Conservation (phyloP, 306 rosid species). For the Cajanus cajan region DNA sequence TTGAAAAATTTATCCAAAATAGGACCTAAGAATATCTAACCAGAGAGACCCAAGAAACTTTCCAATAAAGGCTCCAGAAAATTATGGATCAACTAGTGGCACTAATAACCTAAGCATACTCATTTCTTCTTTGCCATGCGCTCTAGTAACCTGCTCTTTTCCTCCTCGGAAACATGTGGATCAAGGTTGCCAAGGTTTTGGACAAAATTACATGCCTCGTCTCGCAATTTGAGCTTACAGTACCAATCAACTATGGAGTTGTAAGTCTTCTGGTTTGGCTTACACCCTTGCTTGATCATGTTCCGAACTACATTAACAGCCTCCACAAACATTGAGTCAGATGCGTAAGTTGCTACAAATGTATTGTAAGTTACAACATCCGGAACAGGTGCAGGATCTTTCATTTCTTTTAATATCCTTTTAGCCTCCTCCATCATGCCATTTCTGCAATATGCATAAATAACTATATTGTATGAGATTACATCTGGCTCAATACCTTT, state of each 20-base stretch:
- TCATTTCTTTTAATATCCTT: constrained; percentile 66
- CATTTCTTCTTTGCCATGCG: constrained; percentile 60
- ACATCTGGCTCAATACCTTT: constrained; percentile 69
- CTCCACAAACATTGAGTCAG: constrained; percentile 62
- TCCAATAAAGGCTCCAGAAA: constrained; percentile 20
- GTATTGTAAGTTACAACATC: constrained; percentile 78
- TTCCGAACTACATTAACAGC: constrained; percentile 56
- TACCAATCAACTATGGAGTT: constrained; percentile 70
- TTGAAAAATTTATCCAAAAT: background rate
- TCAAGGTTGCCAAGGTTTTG: constrained; percentile 52
- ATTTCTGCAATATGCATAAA: constrained; percentile 77
- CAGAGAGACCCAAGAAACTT: background rate
- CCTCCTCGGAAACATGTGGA: constrained; percentile 49
- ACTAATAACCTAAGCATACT: too few relatives aligned
- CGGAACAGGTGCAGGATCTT: constrained; percentile 56
- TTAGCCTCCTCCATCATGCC: constrained; percentile 74
- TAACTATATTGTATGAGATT: constrained; percentile 67
- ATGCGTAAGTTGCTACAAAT: constrained; percentile 64
- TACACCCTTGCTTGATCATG: constrained; percentile 79
- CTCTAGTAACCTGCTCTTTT: constrained; percentile 50
- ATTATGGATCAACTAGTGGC: constrained; percentile 26
- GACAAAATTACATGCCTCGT: constrained; percentile 55
- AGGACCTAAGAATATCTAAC: background rate
- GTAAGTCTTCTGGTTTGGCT: constrained; percentile 65
- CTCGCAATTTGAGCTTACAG: constrained; percentile 55